phyloP scores from a whole-genome alignment of 2,329 filamentous ascomycete species.

The Trichoderma hamatum region DNA sequence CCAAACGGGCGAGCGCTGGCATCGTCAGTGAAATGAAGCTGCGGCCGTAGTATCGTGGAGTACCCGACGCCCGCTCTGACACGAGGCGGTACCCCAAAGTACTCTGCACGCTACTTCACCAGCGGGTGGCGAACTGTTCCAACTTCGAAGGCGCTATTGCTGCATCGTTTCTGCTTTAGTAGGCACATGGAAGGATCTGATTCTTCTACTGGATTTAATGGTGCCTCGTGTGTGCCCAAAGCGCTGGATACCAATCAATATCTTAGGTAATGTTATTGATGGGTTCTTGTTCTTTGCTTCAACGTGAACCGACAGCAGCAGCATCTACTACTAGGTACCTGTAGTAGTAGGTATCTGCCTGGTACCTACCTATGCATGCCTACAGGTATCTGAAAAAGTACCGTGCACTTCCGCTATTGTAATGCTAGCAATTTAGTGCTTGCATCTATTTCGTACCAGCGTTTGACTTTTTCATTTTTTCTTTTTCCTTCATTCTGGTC shows the following conservation, averaged over 20 bases:
- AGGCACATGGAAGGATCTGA: neutral
- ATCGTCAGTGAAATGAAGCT: neutral
- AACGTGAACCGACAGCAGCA: neutral
- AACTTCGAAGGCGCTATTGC: slow-evolving; percentile 3
- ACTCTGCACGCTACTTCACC: neutral
- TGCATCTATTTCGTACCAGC: neutral
- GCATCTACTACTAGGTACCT: neutral
- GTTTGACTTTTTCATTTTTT: neutral
- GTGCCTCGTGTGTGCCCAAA: neutral
- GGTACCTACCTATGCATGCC: too few species aligned
- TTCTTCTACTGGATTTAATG: neutral
- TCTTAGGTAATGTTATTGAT: neutral
- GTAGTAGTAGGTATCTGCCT: too few species aligned
- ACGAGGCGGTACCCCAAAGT: neutral
- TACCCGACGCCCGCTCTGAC: neutral
- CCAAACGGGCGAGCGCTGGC: neutral
- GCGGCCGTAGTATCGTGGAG: slow-evolving; percentile 1
- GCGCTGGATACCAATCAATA: neutral
- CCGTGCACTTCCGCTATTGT: neutral
- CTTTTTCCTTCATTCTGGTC: neutral
- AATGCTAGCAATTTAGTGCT: neutral
- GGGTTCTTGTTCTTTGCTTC: neutral
- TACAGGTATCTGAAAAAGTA: neutral
- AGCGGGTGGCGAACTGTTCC: slow-evolving; percentile 13
- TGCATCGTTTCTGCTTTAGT: neutral